Evolutionary conservation across 2,329 filamentous ascomycete genomes (phyloP), one percentile per base, ranked within the genome.

Genomic region (Fusarium praegraminearum): DNA sequence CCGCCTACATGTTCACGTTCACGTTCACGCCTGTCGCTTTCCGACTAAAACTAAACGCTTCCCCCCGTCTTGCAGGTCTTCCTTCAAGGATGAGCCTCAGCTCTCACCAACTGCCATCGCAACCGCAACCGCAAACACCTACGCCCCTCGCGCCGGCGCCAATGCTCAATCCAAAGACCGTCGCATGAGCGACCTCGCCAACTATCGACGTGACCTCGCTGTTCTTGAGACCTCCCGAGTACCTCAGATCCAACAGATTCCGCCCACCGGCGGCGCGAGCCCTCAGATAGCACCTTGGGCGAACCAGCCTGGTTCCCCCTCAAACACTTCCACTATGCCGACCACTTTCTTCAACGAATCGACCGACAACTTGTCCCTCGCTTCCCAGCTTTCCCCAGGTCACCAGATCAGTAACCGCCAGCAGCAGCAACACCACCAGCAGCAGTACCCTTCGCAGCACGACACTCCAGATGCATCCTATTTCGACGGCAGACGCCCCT

Each of bases 401-500:
- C 90, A 91, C 75, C 87, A 90, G 4, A 38, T 75, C 32, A 74
- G 65, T 53, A 69, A 67, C 62, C 77, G 72, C 65, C 75, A 73
- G 77, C 76, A 57, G 52, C 65, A 56, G 52, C 65, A 56, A 85
- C 83, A 65, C 83, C 84, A 65, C 9, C 61, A 65, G 20, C 43
- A 65, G 20, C 47, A 43, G 20, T 47, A 65, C 20, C 62, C 62
- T 30, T 66, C 62, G 18, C 62, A 65, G 40, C 88, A 85, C 72
- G 91, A 92, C 53, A 87, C 88, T 6, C 84, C 87, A 11, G 90
- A 91, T 54, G 80, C 82, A 43, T 81, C 86, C 45, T 90, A 86
- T 74, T 89, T 86, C 62, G 92, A 97, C 76, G 91, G 92, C 73
- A 86, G 96, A 67, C 88, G 95, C 51, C 95, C 95, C 3, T 98